phyloP scores from a whole-genome alignment of 768 basidiomycete genomes.

The Sporobolomyces pararoseus region DNA sequence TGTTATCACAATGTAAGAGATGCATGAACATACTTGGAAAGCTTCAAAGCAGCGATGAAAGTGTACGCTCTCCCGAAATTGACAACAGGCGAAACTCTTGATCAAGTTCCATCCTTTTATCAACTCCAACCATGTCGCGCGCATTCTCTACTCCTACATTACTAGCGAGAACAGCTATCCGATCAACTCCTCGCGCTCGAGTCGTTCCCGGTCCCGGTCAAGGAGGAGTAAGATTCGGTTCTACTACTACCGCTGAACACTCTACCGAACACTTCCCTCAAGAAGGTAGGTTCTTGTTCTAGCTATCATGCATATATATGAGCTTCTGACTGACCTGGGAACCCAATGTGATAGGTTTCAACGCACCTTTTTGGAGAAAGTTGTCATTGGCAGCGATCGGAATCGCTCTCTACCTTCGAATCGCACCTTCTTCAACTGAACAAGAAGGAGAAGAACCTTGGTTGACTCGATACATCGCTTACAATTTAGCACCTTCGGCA shows the following conservation, averaged over 20 bases:
- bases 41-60: too few relatives aligned
- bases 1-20: too few relatives aligned
- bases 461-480: constrained; percentile 48
- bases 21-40: too few relatives aligned
- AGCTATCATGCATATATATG: not conserved
- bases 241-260: not conserved
- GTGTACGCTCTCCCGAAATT: too few relatives aligned
- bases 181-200: not conserved
- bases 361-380: constrained; percentile 49
- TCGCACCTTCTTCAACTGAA: constrained; percentile 40
- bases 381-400: constrained; percentile 45
- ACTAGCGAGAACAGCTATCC: not conserved
- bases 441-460: constrained; percentile 28
- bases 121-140: constrained; percentile 10
- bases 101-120: too few relatives aligned
- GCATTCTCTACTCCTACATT: not conserved
- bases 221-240: constrained; percentile 1
- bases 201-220: not conserved
- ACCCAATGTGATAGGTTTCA: constrained; percentile 47
- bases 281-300: constrained; percentile 24
- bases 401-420: constrained; percentile 46
- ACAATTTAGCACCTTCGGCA: constrained; percentile 46
- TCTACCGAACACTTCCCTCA: constrained; percentile 27
- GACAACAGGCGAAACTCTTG: too few relatives aligned
- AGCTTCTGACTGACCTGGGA: not conserved